Base-by-base conservation (phyloP, 306 rosid species). In the Corylus heterophylla region DNA sequence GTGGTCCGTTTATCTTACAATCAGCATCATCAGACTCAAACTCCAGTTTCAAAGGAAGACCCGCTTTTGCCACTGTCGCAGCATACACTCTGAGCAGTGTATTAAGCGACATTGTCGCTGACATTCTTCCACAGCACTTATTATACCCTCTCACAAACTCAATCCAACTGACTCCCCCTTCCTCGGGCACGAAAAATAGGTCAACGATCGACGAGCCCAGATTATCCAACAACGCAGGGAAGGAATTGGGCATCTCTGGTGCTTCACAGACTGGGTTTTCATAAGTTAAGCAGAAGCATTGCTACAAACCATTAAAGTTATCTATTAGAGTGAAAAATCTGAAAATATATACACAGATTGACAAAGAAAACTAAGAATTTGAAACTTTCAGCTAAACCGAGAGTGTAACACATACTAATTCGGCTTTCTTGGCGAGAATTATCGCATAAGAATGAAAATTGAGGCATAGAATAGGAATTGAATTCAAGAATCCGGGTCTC, bases 131-230 rank as follows among this genome's bases (percentile, higher is more conserved):
- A 78, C 93, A 89, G 69, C 97, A 89, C 68, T 80, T 92, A 74
- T 86, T 89, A 74, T 92, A 94, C 25, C 98, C 93, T 66, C 52
- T 88, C 12, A 92, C 86, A 69, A 94, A 91, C 78, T 86, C 93
- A 76, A 92, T 58, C 98, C 98, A 94, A 25, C 73, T 78, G 44
- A 94, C 80, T 73, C 90, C 93, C 6, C 74, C 95, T 80, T 88
- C 79, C n/a, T 76, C 88, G 8, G 88, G 2, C 14, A 76, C 76
- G 74, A 94, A 91, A 73, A 89, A 89, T 37, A 89, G 84, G 77
- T 91, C 95, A 58, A 71, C 87, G 1, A 91, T 80, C 0, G 90
- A 76, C 66, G 90, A 81, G 64, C 97, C 95, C 20, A 89, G 37
- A 72, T 86, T 89, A 79, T 92, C 94, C 86, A 92, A 78, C 68